Conservation (phyloP, 1,284 basidiomycete genomes). For the Cryptococcus neoformans region DNA sequence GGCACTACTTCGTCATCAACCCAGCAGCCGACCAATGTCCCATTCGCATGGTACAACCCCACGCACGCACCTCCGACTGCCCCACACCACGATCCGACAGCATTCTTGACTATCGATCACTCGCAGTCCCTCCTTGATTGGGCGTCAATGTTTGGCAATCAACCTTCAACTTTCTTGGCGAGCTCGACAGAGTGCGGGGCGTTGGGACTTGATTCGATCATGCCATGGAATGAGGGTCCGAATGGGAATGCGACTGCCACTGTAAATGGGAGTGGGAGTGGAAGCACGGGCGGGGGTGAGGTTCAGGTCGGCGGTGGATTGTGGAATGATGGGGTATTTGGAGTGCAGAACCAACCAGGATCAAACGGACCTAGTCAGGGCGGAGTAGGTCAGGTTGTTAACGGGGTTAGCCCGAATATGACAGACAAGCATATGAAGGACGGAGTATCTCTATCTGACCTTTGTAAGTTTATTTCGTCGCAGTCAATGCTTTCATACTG, state of each 20-base stretch:
- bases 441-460: constrained; percentile 29
- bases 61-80: background rate
- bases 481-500: background rate
- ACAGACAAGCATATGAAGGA: constrained; percentile 20
- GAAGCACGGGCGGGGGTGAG: constrained; percentile 13
- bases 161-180: background rate
- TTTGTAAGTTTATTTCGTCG: constrained; percentile 13
- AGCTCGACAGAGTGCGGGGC: constrained; percentile 14
- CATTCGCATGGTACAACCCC: background rate
- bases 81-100: background rate
- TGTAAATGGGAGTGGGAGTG: background rate
- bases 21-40: background rate
- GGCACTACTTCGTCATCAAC: background rate
- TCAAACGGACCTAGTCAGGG: too few species aligned
- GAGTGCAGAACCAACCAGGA: too few species aligned
- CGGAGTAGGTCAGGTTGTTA: too few species aligned
- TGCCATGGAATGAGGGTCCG: constrained; percentile 7
- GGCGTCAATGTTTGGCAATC: background rate
- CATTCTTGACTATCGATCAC: background rate
- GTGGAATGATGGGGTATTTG: too few species aligned
- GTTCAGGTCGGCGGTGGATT: constrained; percentile 1
- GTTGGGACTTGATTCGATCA: constrained; percentile 11
- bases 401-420: background rate
- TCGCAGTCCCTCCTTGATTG: background rate
- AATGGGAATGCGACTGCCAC: background rate